phyloP scores from a whole-genome alignment of 1,284 basidiomycete genomes.

The Trametes sp. region DNA sequence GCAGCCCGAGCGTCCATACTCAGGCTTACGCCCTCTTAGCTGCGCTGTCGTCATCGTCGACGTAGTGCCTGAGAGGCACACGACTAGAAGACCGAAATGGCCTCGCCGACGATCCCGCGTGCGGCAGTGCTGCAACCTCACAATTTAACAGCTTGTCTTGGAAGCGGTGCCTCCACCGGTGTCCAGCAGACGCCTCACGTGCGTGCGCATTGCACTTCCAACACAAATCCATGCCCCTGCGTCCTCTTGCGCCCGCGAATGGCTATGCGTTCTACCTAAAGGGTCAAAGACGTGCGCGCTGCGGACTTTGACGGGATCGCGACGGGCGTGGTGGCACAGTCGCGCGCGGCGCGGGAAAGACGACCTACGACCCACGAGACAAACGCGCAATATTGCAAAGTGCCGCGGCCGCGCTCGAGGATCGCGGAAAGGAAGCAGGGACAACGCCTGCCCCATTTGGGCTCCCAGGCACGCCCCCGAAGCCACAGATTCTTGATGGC shows the following conservation, averaged over 20 bases:
- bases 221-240: too few species aligned
- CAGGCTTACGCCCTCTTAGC: not conserved
- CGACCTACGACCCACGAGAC: too few species aligned
- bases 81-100: slow-evolving; percentile 4
- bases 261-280: not conserved
- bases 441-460: not conserved
- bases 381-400: not conserved
- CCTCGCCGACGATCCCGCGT: not conserved
- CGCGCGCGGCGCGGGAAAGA: not conserved
- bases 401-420: not conserved
- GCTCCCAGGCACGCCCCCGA: not conserved
- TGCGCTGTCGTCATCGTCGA: not conserved
- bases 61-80: not conserved
- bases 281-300: not conserved
- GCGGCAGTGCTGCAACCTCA: not conserved
- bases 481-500: not conserved
- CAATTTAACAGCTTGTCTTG: not conserved
- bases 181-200: not conserved
- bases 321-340: not conserved
- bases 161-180: not conserved
- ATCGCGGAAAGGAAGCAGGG: slow-evolving; percentile 3
- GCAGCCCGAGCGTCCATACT: too few species aligned
- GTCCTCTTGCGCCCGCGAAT: too few species aligned
- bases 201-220: not conserved
- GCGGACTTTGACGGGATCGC: too few species aligned